A percentile compares a stretch with the other conserved stretches of the same genome.
These are phyloP conservation scores for Thuidium tamariscinum DNA, from an alignment of 225 moss, liverwort and hornwort genomes.

Conservation along the genomic window DNA sequence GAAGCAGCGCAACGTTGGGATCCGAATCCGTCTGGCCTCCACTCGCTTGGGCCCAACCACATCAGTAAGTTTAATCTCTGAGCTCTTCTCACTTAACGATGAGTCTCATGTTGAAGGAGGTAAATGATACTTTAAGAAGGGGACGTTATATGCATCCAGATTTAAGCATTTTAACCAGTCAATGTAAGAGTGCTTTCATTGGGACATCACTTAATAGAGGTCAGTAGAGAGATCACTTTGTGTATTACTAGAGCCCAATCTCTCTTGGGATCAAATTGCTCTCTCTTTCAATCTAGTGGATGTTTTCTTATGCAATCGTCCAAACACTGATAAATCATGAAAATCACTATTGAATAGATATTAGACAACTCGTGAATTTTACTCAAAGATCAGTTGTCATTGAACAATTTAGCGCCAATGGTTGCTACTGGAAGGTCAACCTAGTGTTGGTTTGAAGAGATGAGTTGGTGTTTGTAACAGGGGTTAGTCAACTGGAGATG, in stretches of 20 bases:
- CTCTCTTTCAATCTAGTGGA: background rate
- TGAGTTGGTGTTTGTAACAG: background rate
- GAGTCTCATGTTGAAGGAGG: background rate
- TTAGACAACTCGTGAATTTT: background rate
- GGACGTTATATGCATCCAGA: background rate
- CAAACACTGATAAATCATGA: background rate
- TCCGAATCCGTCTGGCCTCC: conserved; percentile 3
- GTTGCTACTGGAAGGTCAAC: background rate
- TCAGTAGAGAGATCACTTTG: background rate
- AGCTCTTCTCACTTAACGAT: background rate
- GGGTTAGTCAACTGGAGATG: background rate
- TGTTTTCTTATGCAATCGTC: background rate
- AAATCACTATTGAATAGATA: background rate
- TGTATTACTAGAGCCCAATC: background rate
- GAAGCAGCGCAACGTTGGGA: conserved; percentile 6
- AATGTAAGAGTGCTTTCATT: background rate
- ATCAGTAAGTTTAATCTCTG: background rate
- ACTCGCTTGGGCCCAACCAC: background rate
- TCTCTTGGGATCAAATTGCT: background rate
- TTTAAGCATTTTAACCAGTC: background rate
- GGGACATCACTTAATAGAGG: background rate
- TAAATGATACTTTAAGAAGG: background rate
- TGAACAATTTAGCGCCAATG: background rate
- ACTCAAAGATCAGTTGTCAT: background rate
- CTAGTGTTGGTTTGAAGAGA: background rate